A percentile compares a stretch with the other conserved stretches of the same genome.
phyloP scores from a whole-genome alignment of 371 early-diverging fungal genomes.

The Cokeromyces recurvatus region DNA sequence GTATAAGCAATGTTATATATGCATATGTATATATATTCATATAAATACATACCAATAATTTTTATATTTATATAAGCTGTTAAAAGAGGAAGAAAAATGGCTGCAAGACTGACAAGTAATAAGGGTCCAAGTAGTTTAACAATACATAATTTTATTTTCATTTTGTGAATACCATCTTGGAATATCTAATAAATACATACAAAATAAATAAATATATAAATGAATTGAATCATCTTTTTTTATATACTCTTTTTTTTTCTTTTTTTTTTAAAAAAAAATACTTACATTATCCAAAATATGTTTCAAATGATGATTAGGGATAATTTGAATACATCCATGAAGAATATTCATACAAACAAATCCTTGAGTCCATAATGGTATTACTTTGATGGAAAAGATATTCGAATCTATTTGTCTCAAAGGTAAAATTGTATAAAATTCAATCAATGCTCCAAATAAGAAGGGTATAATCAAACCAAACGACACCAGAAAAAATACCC shows the following conservation, averaged over 20 bases:
- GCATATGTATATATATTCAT: too few species aligned
- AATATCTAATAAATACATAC: constrained; percentile 6
- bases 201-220: background rate
- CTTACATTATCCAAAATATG: constrained; percentile 28
- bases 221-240: background rate
- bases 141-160: constrained; percentile 6
- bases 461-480: constrained; percentile 48
- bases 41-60: constrained; percentile 2
- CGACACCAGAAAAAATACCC: constrained; percentile 24
- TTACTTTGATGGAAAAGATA: constrained; percentile 23
- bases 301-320: constrained; percentile 27
- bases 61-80: constrained; percentile 9
- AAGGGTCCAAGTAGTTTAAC: constrained; percentile 4
- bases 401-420: constrained; percentile 20
- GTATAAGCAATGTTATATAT: background rate
- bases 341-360: constrained; percentile 34
- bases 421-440: constrained; percentile 49
- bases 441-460: constrained; percentile 38
- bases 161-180: constrained; percentile 14
- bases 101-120: background rate
- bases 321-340: constrained; percentile 20
- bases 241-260: background rate
- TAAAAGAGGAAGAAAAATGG: constrained; percentile 1
- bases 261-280: too few species aligned
- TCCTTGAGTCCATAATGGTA: constrained; percentile 45